Base-by-base conservation (phyloP, 148 eudicot genomes). In the Amaranthus palmeri region DNA sequence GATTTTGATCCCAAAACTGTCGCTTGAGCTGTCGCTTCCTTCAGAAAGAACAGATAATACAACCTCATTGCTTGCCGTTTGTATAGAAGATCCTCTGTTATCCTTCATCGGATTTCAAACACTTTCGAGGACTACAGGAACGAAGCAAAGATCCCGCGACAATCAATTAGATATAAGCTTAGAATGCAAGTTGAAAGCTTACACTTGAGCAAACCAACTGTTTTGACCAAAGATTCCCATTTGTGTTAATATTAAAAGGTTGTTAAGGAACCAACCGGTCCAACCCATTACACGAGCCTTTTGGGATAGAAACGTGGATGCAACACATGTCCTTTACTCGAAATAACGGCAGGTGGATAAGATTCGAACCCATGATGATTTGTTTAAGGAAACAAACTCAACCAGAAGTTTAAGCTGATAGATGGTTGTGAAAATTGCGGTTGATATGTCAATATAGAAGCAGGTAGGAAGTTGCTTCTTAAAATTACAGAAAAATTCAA, bases 11-110 rank as follows among this genome's bases (percentile, higher is more conserved):
- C 58, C 74, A 62, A 25, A 43, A 67, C 58, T 10, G 13, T 70
- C 49, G n/a, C 15, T 53, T 36, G n/a, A 42, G 70, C 53, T 7
- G 61, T 61, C 25, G 56, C 65, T 65, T 25, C 36, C 57, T 18
- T 78, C 54, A 70, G 76, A 79, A 58, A 63, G 67, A 60, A 60
- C 65, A 8, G 78, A 56, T 15, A 79, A 17, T 14, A 79, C 73
- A 67, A 75, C 76, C 44, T 74, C 75, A 47, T 47, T 11, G 48
- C 8, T 40, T 10, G 40, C n/a, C 3, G 36, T 41, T 56, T 10
- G n/a, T 13, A 10, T 44, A 3, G 11, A 54, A 11, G 7, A 4
- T 15, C 45, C 63, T 13, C 51, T 13, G 15, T 1, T 43, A 64
- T 42, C 53, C 49, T 46, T 42, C 71, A 45, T 45, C 15, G 18